Conservation (phyloP, 768 basidiomycete species). For the Lactarius sanguifluus region DNA sequence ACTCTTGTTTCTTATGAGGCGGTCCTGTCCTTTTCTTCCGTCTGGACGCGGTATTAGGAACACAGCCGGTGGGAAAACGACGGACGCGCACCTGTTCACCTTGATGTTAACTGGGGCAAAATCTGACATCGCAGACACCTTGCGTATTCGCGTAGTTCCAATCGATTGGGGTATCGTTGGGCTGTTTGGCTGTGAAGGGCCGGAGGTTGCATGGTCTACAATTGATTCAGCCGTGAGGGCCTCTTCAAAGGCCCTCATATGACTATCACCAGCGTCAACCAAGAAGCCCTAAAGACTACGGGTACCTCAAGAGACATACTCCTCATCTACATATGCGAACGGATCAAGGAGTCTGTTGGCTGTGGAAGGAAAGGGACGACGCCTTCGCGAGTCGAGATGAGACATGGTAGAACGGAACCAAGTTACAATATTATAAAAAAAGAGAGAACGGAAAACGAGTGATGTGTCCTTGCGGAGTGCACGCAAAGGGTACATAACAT, state of each 20-base stretch:
- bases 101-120: conserved; percentile 88
- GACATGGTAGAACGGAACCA: conserved; percentile 12
- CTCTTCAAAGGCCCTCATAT: conserved; percentile 74
- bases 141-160: conserved; percentile 57
- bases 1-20: conserved; percentile 57
- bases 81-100: conserved; percentile 61
- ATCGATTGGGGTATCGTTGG: conserved; percentile 24
- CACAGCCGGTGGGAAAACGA: not conserved
- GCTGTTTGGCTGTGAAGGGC: conserved; percentile 33
- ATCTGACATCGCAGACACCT: conserved; percentile 81
- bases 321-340: conserved; percentile 59
- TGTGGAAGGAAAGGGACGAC: conserved; percentile 9
- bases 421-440: conserved; percentile 32
- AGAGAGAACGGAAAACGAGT: conserved; percentile 24
- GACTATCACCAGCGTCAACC: conserved; percentile 38
- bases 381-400: conserved; percentile 7
- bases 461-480: not conserved
- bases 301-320: conserved; percentile 46
- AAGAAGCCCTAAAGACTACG: conserved; percentile 4
- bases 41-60: conserved; percentile 28
- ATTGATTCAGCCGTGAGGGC: conserved; percentile 58
- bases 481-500: not conserved
- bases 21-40: conserved; percentile 39
- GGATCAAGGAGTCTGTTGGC: conserved; percentile 35
- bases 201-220: conserved; percentile 35